Evolutionary conservation across 139 green algal genomes (phyloP), one percentile per base, ranked within the genome.

Genomic region (Tetradesmus lagerheimii): DNA sequence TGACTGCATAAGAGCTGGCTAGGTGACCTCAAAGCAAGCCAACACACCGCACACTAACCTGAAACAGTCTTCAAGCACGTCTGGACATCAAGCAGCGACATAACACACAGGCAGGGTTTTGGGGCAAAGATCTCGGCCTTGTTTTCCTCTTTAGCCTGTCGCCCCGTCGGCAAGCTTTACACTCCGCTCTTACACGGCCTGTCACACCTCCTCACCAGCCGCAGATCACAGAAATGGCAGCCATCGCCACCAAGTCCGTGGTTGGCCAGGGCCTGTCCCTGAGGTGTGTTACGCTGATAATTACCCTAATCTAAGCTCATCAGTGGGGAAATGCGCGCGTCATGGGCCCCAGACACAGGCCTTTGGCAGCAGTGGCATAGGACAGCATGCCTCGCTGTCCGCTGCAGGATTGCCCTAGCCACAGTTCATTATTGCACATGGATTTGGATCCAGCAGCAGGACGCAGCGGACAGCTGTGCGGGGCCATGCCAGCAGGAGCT

Each of bases 251-350:
- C 9, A 88, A 88, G 82, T 53, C 53, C n/a, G 35, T n/a, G 31
- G 12, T 53, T 29, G 82, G 31, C n/a, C 82, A 88, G 82, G 82
- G 50, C 82, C 35, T 88, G 82, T 75, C 82, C 82, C 82, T 88
- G 43, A 88, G 57, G 82, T 88, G 57, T 34, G 82, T 37, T 35
- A 67, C 47, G 23, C 3, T 75, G 23, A 43, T 39, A 27, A 15
- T 9, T 43, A 38, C 29, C 41, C 18, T 35, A 83, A 5, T 23
- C 16, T 11, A 77, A 35, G 50, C 37, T 71, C 8, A 9, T 31
- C 8, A 4, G 3, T 31, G 23, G 57, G 57, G 57, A 20, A 71
- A 71, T 71, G 57, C 57, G 57, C 23, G 57, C 57, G 31, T 20
- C 23, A 9, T n/a, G 57, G 57, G 57, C 57, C 23, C 2, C 57